These are phyloP conservation scores for Yamagishiella unicocca DNA, from an alignment of 139 green algal species.

Conservation along the genomic window DNA sequence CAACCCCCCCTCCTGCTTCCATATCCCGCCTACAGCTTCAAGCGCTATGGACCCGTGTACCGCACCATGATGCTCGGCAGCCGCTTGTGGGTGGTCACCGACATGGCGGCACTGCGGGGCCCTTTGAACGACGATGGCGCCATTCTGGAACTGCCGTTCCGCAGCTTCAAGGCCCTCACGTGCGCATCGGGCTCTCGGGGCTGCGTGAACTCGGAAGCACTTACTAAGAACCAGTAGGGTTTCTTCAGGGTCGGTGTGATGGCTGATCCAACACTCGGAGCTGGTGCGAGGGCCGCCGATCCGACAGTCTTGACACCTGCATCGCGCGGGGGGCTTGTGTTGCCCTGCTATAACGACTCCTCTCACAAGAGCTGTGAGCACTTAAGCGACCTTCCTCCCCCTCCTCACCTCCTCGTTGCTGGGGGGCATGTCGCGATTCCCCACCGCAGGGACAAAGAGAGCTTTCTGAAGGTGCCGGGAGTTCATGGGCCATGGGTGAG, in stretches of 20 bases:
- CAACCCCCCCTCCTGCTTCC: no score
- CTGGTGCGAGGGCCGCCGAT: background rate
- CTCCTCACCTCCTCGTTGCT: background rate
- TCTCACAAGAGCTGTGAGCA: background rate
- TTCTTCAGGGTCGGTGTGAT: background rate
- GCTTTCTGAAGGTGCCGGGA: background rate
- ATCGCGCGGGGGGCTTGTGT: background rate
- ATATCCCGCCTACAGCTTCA: background rate
- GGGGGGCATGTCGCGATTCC: background rate
- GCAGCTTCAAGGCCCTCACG: background rate
- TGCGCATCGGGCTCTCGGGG: background rate
- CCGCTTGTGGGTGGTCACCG: background rate
- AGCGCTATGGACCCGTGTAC: background rate
- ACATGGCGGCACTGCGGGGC: background rate
- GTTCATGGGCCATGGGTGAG: slow-evolving; percentile 4
- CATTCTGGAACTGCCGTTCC: background rate
- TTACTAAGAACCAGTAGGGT: background rate
- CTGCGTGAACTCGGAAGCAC: background rate
- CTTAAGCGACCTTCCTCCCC: no score
- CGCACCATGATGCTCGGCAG: background rate
- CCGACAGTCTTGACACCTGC: background rate
- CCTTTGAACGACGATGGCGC: background rate
- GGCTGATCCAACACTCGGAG: no score
- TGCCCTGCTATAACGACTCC: background rate
- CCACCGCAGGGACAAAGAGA: background rate